Base-by-base conservation (phyloP, 1,284 basidiomycete genomes). In the Trametes sp. region DNA sequence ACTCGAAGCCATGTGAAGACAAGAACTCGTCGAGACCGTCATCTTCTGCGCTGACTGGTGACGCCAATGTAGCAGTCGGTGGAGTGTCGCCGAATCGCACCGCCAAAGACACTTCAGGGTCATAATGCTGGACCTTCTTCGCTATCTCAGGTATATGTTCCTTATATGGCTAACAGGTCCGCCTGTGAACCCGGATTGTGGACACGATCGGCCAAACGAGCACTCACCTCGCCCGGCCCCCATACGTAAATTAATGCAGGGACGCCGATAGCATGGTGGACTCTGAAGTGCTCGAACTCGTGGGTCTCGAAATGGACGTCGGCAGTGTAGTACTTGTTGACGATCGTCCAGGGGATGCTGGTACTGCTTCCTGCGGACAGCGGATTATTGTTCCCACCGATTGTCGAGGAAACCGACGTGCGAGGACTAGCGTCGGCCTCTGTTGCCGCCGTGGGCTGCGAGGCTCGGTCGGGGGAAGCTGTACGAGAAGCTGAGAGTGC, bases 241-340 rank as follows among this genome's bases (percentile, higher is more conserved):
- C 90, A 94, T 19, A 88, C 83, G 70, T 87, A 92, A 52, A 94
- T 79, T 29, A 92, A 75, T 16, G 92, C 92, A 26, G 91, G 90
- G 2, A 87, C 81, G 54, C 80, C 80, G n/a, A 83, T 75, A 7
- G 72, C 73, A 59, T 74, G 72, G 29, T 69, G 61, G 6, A 69
- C 66, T n/a, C 65, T 53, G 54, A 74, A 72, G n/a, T 72, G 67
- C 21, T 64, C 50, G 23, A 72, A 66, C 42, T 65, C 65, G 23
- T 71, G 67, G 10, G 68, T 69, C 64, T 84, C 79, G 70, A 95
- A 92, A 59, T 87, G 83, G 7, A 95, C 89, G 57, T 85, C 77
- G 4, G 94, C 94, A 13, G 87, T 85, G 77, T 95, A 96, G 76
- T 96, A 96, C 75, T 87, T 91, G 80, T 96, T 95, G 62, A 81